Conservation (phyloP, 2,329 filamentous ascomycete species). For the Fusarium sp. region DNA sequence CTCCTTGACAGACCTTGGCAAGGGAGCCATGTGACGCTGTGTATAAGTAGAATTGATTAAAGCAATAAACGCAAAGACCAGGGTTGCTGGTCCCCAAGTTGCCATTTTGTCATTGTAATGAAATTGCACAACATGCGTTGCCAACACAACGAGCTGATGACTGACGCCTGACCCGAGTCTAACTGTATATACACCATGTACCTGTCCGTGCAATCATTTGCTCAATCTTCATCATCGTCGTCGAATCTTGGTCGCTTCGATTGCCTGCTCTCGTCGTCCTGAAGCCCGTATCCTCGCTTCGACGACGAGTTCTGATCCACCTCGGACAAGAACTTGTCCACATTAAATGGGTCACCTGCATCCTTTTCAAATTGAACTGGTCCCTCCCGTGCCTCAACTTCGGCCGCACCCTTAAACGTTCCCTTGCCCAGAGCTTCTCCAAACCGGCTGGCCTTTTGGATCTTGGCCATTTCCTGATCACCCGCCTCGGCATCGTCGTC, state of each 20-base stretch:
- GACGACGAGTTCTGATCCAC: constrained; percentile 74
- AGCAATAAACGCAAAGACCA: not conserved
- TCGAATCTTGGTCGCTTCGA: constrained; percentile 85
- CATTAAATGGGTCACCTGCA: constrained; percentile 87
- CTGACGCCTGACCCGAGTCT: constrained; percentile 45
- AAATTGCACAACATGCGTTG: constrained; percentile 7
- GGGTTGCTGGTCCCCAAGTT: not conserved
- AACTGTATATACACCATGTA: constrained; percentile 40
- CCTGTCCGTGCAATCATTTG: constrained; percentile 18
- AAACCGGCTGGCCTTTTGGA: constrained; percentile 88
- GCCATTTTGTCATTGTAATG: constrained; percentile 24
- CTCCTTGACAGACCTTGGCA: too few species aligned
- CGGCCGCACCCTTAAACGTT: constrained; percentile 89
- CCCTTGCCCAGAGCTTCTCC: constrained; percentile 89
- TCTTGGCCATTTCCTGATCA: constrained; percentile 87
- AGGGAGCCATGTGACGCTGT: not conserved
- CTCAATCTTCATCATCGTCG: constrained; percentile 64
- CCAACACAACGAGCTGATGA: constrained; percentile 27
- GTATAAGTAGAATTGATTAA: too few species aligned
- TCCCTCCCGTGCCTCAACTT: constrained; percentile 88
- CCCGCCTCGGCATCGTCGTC: constrained; percentile 86
- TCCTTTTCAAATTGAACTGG: constrained; percentile 98
- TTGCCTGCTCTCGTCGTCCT: constrained; percentile 73
- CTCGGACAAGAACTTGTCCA: constrained; percentile 93
- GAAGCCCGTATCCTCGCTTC: constrained; percentile 84